Base-by-base conservation (phyloP, 495 filamentous ascomycete species). In the Hypoxylon rickii region DNA sequence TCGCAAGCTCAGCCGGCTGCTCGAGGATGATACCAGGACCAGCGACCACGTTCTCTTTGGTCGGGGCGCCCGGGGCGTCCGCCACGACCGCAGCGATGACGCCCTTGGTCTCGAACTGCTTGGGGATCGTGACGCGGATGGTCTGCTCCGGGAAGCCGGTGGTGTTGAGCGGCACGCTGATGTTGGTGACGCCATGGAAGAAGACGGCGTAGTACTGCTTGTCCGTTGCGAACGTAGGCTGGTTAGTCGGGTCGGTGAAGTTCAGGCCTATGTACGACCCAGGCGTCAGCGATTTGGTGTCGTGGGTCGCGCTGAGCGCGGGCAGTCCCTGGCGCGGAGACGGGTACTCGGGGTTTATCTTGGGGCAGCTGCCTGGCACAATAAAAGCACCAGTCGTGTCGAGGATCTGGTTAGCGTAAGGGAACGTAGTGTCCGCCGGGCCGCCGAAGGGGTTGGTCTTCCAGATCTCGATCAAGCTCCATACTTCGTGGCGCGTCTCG, bases 321-420 rank as follows among this genome's bases (percentile, higher is more conserved):
- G 79, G 75, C 16, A 81, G 67, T 5, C 52, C 43, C 58, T 80
- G 77, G 12, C 67, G 65, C n/a, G 76, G 77, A 26, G 63, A 55
- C 12, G 79, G 79, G 51, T 76, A 83, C 22, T 51, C 48, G 0
- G 79, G 79, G 62, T 83, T 83, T 43, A 68, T 67, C 7, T 51
- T 18, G 5, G 79, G 79, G 56, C 79, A 83, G 64, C 71, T 76
- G 0, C 76, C 76, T 0, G 76, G 73, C 2, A 80, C 58, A 51
- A 83, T 68, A 64, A 77, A 79, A 16, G 42, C 55, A 52, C 73
- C 75, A n/a, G 79, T 83, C 18, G 63, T 69, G 49, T 81, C 74
- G 19, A 83, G 73, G 44, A 83, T 74, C 64, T 82, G 68, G 63
- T 77, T 79, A 17, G 80, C 76, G 56, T 80, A 82, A 0, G 79